Base-by-base conservation (phyloP, 305 asterid species). In the Solanum hybrid region DNA sequence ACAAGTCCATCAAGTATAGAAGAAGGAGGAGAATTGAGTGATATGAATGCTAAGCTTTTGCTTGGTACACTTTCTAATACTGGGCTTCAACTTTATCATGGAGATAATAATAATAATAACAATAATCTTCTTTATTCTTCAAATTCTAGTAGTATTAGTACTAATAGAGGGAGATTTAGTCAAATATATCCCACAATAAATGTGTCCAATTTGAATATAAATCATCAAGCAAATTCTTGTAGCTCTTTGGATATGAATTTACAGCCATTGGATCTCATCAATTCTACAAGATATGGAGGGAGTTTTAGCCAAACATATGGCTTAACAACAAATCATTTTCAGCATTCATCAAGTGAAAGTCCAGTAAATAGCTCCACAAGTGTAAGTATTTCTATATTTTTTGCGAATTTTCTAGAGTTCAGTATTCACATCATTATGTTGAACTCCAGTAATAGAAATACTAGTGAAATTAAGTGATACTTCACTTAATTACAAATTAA, bases 171-270 rank as follows among this genome's bases (percentile, higher is more conserved):
- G 64, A 92, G 92, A 79, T 90, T 90, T 88, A 85, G 94, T 89
- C 98, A 95, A 92, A 95, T 94, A 38, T 92, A 93, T 46, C 98
- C 98, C 0, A 91, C 94, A 88, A 81, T 93, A n/a, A 94, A 93
- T 64, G 90, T 93, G 13, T 93, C 96, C 7, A 90, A 88, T 89
- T 73, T 92, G 73, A 92, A 89, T 86, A 92, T 91, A 46, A 51
- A 85, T 79, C 91, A 88, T 79, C 91, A 88, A 42, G 17, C 89
- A 3, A 91, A 93, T 88, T 85, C 94, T 88, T 81, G 93, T 10
- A 88, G 81, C 35, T 86, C 91, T 76, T 86, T 93, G 91, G 95
- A 93, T 46, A 91, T 94, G 95, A 95, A 94, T 72, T 90, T 94
- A 79, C 94, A 94, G 88, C 95, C 96, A 0, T 79, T 95, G 79